phyloP scores from a whole-genome alignment of 2,329 filamentous ascomycete species.

The Fusarium pseudocircinatum region DNA sequence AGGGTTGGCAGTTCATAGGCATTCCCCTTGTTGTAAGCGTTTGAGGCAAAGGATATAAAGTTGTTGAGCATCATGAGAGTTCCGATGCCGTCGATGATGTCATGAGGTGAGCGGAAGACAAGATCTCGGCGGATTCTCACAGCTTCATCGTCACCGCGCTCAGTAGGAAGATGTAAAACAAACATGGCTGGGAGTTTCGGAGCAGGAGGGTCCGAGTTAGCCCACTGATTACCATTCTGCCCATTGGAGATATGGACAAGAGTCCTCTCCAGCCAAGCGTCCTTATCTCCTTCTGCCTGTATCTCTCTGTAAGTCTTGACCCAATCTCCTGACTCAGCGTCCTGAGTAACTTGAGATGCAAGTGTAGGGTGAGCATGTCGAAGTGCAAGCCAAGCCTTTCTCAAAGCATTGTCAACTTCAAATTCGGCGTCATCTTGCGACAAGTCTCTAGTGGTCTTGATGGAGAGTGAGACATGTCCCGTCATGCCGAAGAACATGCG shows the following conservation, averaged over 20 bases:
- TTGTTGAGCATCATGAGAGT: conserved; percentile 49
- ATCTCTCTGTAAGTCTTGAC: conserved; percentile 39
- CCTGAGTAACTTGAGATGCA: conserved; percentile 40
- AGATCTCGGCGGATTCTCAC: conserved; percentile 41
- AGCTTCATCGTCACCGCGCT: accelerated
- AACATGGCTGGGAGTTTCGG: conserved; percentile 48
- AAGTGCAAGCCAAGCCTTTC: conserved; percentile 48
- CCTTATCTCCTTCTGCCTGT: conserved; percentile 5
- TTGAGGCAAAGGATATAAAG: conserved; percentile 37
- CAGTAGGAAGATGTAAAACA: conserved; percentile 35
- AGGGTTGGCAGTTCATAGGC: conserved; percentile 20
- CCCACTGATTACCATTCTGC: conserved; percentile 46
- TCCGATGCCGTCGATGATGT: conserved; percentile 54
- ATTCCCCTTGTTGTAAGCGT: conserved; percentile 31
- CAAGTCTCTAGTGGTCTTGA: background rate
- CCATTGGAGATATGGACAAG: conserved; percentile 39
- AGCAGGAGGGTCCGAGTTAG: conserved; percentile 49
- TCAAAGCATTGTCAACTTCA: conserved; percentile 44
- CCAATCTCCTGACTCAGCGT: conserved; percentile 33
- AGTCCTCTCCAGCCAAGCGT: conserved; percentile 45
- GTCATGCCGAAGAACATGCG: conserved; percentile 56
- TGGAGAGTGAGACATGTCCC: conserved; percentile 46
- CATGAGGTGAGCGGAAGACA: conserved; percentile 50
- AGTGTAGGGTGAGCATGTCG: conserved; percentile 49
- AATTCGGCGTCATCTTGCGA: conserved; percentile 1